Evolutionary conservation across 495 filamentous ascomycete genomes (phyloP).

Genomic region (Aspergillus bridgeri): DNA sequence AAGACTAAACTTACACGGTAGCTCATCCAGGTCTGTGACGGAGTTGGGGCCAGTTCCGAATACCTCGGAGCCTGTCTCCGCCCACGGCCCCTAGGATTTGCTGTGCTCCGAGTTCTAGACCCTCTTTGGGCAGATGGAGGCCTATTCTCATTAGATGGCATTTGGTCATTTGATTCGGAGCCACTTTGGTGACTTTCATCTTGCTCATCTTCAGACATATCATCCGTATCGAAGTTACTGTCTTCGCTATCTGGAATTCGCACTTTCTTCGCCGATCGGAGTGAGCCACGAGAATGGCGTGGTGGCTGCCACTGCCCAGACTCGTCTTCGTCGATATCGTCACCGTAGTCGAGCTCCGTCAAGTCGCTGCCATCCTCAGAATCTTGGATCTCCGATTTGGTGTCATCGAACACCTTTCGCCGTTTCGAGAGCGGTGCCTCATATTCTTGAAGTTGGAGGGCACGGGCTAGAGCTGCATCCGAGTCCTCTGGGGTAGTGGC

Average conservation of each 20-base stretch:
- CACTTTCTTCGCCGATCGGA: slow-evolving; percentile 3
- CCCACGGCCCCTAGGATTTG: slow-evolving; percentile 2
- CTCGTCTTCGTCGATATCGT: slow-evolving; percentile 12
- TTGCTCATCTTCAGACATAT: slow-evolving; percentile 4
- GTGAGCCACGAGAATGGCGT: slow-evolving; percentile 17
- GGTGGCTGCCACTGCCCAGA: slow-evolving; percentile 9
- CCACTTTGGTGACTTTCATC: slow-evolving; percentile 13
- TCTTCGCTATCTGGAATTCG: slow-evolving; percentile 11
- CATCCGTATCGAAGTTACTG: slow-evolving; percentile 2
- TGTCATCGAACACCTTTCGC: slow-evolving; percentile 20
- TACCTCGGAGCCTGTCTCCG: not conserved
- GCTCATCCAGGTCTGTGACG: slow-evolving; percentile 20
- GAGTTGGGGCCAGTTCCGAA: not conserved
- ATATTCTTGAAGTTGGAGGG: slow-evolving; percentile 64
- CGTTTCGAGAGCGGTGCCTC: slow-evolving; percentile 24
- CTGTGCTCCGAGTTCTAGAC: not conserved
- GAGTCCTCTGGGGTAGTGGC: slow-evolving; percentile 36
- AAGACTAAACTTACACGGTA: slow-evolving; percentile 30
- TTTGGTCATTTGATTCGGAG: not conserved
- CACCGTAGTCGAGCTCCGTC: slow-evolving; percentile 22
- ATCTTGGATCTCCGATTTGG: slow-evolving; percentile 6
- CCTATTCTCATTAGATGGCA: slow-evolving; percentile 8
- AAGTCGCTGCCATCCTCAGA: slow-evolving; percentile 15
- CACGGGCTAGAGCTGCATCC: slow-evolving; percentile 56
- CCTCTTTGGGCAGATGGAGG: slow-evolving; percentile 2